Percentiles rank a stretch among this genome's conserved stretches.
Conservation (phyloP, 169 alveolate genomes). For the Prorocentrum cordatum region DNA sequence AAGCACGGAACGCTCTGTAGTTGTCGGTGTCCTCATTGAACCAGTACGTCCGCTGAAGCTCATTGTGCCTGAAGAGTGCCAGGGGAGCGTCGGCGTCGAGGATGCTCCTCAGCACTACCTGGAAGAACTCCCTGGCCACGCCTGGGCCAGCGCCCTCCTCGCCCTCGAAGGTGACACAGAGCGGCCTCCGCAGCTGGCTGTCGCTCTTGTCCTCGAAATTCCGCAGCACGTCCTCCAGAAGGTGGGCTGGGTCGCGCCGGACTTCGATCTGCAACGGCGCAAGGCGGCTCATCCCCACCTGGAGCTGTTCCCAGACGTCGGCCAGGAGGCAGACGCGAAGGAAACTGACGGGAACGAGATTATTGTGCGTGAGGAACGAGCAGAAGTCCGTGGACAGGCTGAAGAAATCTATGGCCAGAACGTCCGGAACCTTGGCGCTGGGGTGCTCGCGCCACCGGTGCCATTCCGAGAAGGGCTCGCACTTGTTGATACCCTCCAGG, state of each 20-base stretch:
- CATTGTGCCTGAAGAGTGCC: not conserved
- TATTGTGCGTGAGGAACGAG: conserved; percentile 65
- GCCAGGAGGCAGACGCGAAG: conserved; percentile 43
- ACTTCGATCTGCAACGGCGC: no score
- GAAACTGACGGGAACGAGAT: conserved; percentile 51
- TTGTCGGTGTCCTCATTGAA: conserved; percentile 40
- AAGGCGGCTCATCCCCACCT: not conserved
- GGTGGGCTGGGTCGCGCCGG: no score
- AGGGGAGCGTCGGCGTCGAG: not conserved
- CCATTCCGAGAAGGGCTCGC: conserved; percentile 61
- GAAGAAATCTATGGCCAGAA: conserved; percentile 5
- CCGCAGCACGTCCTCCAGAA: no score
- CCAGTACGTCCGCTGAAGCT: conserved; percentile 14
- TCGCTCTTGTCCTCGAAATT: no score
- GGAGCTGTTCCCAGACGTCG: conserved; percentile 67
- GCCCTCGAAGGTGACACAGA: conserved; percentile 30
- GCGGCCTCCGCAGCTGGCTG: no score
- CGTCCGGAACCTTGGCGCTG: conserved; percentile 53
- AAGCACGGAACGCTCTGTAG: conserved; percentile 27
- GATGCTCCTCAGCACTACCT: not conserved
- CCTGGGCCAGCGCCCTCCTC: conserved; percentile 47
- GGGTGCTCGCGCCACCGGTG: conserved; percentile 67
- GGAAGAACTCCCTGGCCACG: conserved; percentile 38
- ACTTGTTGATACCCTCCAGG: conserved; percentile 56
- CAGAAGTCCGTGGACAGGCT: conserved; percentile 24